A percentile compares a stretch with the other conserved stretches of the same genome.
Evolutionary conservation across 495 filamentous ascomycete genomes (phyloP).

Genomic region (Talaromyces proteolyticus): DNA sequence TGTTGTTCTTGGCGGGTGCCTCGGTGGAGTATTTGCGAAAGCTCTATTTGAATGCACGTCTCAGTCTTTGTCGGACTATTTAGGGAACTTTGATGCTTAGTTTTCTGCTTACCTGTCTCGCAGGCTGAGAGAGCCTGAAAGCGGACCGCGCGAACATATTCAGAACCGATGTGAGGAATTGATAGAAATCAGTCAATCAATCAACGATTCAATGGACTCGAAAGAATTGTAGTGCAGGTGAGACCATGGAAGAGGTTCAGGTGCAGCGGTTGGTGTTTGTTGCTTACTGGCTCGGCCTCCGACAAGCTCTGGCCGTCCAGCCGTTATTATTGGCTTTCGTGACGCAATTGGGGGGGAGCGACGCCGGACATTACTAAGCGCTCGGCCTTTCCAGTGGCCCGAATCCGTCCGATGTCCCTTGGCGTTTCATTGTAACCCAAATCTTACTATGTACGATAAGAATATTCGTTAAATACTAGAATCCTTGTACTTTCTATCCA

Average conservation of each 20-base stretch:
- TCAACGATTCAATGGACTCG: not conserved
- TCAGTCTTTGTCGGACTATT: not conserved
- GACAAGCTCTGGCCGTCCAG: not conserved
- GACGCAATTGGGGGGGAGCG: not conserved
- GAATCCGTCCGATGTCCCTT: no score
- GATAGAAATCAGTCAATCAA: not conserved
- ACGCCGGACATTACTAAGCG: not conserved
- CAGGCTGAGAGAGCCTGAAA: constrained; percentile 41
- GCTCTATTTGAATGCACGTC: constrained; percentile 19
- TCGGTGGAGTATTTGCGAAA: constrained; percentile 48
- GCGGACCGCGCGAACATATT: constrained; percentile 45
- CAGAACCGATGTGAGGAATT: constrained; percentile 10
- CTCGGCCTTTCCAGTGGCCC: not conserved
- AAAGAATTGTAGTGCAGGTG: not conserved
- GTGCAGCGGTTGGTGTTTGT: not conserved
- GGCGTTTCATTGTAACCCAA: no score
- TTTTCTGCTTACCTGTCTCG: constrained; percentile 36
- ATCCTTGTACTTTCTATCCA: no score
- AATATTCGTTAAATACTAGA: no score
- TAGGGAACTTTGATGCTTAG: not conserved
- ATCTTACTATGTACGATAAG: no score
- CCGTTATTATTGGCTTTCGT: not conserved
- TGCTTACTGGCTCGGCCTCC: not conserved
- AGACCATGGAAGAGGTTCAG: not conserved
- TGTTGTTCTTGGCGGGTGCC: constrained; percentile 35